Percentiles rank a stretch among this genome's conserved stretches.
These are phyloP conservation scores for Lachancea fermentati DNA, from an alignment of 805 yeast genomes.

Conservation along the genomic window DNA sequence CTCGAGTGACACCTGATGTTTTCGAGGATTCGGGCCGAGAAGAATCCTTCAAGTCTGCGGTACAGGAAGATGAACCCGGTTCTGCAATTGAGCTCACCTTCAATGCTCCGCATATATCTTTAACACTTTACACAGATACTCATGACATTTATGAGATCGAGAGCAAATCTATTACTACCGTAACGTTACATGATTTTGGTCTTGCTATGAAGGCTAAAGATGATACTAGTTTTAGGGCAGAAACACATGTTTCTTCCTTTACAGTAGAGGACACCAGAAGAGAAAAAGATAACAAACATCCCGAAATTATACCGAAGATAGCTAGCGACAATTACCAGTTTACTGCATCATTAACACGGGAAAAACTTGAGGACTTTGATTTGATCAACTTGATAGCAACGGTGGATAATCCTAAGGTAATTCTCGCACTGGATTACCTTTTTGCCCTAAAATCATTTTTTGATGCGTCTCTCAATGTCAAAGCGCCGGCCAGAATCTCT, in stretches of 20 bases:
- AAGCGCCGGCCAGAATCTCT: conserved; percentile 11
- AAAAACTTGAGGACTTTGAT: conserved; percentile 36
- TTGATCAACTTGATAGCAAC: conserved; percentile 50
- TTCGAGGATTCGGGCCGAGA: conserved; percentile 5
- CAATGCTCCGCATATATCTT: conserved; percentile 54
- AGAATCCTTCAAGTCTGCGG: background rate
- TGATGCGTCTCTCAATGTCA: conserved; percentile 41
- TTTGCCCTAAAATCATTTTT: conserved; percentile 64
- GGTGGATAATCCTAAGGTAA: conserved; percentile 72
- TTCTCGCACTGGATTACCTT: conserved; percentile 81
- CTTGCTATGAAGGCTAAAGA: conserved; percentile 45
- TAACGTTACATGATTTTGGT: conserved; percentile 56
- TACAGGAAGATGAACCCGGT: background rate
- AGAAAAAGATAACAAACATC: conserved; percentile 59
- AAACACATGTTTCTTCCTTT: conserved; percentile 63
- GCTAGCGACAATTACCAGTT: conserved; percentile 65
- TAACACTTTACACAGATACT: conserved; percentile 56
- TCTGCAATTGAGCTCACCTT: conserved; percentile 43
- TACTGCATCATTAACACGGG: conserved; percentile 45
- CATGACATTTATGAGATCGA: conserved; percentile 31
- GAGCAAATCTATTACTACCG: conserved; percentile 43
- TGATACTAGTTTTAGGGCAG: conserved; percentile 52
- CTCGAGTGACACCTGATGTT: conserved; percentile 12
- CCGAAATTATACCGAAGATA: conserved; percentile 72
- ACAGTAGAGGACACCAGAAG: conserved; percentile 70